phyloP scores from a whole-genome alignment of 2,329 filamentous ascomycete genomes.

The Alternaria dauci region DNA sequence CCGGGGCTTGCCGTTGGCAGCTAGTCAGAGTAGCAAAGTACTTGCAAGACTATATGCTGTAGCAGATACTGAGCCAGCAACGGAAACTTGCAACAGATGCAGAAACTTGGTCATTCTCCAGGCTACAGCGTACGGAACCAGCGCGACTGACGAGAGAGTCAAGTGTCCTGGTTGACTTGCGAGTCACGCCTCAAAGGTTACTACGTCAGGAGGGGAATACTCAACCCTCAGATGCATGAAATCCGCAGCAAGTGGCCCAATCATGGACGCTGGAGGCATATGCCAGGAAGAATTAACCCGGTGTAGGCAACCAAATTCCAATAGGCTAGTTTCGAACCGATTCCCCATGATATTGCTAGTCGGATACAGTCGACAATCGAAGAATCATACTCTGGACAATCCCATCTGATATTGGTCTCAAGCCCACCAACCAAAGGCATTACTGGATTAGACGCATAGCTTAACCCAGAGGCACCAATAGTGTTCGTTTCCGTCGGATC shows the following conservation, averaged over 20 bases:
- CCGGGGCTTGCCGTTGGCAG: no score
- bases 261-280: neutral
- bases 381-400: neutral
- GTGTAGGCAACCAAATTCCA: neutral
- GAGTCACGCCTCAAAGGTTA: no score
- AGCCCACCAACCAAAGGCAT: neutral
- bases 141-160: no score
- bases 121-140: no score
- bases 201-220: neutral
- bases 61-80: neutral
- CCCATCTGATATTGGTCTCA: neutral
- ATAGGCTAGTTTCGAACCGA: neutral
- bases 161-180: no score
- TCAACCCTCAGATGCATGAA: neutral
- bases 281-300: neutral
- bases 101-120: no score
- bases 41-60: neutral
- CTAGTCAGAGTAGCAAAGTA: neutral
- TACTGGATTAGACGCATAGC: no score
- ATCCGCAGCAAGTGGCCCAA: neutral
- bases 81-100: no score
- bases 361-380: neutral
- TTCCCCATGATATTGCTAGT: neutral
- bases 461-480: neutral
- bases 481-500: neutral